Conservation (phyloP, 768 basidiomycete genomes). For the Pholiota molesta region DNA sequence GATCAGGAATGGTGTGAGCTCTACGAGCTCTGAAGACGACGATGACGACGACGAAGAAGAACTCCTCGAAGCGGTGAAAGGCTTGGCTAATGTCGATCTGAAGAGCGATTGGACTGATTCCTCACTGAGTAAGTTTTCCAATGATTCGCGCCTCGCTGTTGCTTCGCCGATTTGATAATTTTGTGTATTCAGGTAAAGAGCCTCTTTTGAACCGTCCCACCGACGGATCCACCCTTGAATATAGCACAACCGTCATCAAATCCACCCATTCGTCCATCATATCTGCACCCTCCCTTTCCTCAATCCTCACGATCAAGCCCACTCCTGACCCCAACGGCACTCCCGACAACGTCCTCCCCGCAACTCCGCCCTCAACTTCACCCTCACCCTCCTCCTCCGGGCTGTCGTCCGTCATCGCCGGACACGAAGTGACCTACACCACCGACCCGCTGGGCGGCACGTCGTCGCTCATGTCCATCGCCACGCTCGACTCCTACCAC, state of each 20-base stretch:
- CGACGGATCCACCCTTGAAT: slow-evolving; percentile 49
- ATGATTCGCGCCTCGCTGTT: background rate
- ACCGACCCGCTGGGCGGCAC: slow-evolving; percentile 39
- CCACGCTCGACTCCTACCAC: slow-evolving; percentile 64
- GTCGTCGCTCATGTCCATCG: slow-evolving; percentile 56
- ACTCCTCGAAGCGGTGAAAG: slow-evolving; percentile 60
- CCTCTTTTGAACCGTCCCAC: slow-evolving; percentile 50
- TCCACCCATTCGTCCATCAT: slow-evolving; percentile 37
- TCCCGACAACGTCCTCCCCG: slow-evolving; percentile 43
- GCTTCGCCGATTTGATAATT: slow-evolving; percentile 14
- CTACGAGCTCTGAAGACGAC: slow-evolving; percentile 53
- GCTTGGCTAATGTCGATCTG: slow-evolving; percentile 53
- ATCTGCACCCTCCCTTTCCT: slow-evolving; percentile 61
- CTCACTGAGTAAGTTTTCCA: slow-evolving; percentile 36
- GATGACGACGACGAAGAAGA: slow-evolving; percentile 76
- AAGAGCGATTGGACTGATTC: slow-evolving; percentile 49
- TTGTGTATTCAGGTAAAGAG: slow-evolving; percentile 44
- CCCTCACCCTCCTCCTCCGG: slow-evolving; percentile 17
- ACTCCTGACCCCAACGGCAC: slow-evolving; percentile 52
- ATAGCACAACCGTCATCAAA: slow-evolving; percentile 74
- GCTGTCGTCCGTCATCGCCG: slow-evolving; percentile 6
- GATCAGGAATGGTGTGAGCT: slow-evolving; percentile 47
- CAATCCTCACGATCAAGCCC: slow-evolving; percentile 72
- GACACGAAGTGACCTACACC: slow-evolving; percentile 4
- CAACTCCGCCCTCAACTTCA: slow-evolving; percentile 26